Base-by-base conservation (phyloP, 208 protist species). In the Pavlovales sp. region DNA sequence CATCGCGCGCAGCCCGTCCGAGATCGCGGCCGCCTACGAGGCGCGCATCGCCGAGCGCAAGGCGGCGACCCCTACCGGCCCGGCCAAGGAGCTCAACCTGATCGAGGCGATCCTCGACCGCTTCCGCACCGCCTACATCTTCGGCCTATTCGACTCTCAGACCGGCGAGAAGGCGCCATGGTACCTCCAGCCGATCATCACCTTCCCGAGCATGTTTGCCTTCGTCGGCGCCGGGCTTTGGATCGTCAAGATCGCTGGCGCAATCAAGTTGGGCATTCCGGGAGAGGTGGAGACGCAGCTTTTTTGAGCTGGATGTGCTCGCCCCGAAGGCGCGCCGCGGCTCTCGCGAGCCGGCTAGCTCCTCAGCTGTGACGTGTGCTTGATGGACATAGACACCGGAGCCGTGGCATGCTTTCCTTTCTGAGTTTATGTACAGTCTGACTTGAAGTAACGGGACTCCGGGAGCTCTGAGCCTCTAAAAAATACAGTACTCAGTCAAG, bases 131-230 rank as follows among this genome's bases (percentile, higher is more conserved):
- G 40, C 67, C 7, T 86, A 86, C 82, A 86, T 86, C 38, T 86
- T 86, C 57, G 82, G 82, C 38, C 42, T 86, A n/a, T 86, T 86
- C 57, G 57, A 71, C 57, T 79, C 67, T 10, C 34, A 28, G 4
- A 77, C 30, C 0, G 83, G 34, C n/a, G 83, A 87, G 83, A 34
- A 5, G 67, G 57, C 83, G 39, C 83, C 83, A 30, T 87, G 83
- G 83, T 87, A 87, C 40, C 83, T 87, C 67, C 78, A 87, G 32
- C 83, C 83, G 67, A 57, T 87, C 11, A 46, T 87, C 83, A 87
- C 83, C 32, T 87, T 87, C 40, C 83, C 83, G 0, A 14, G 11
- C 71, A 87, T 87, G 37, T 87, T 87, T 67, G 83, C 39, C 8
- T 36, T 87, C 14, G 83, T 87, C 40, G 83, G 83, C 75, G 8